Conservation (phyloP, 2,329 filamentous ascomycete genomes). For the Fusarium robinianum region DNA sequence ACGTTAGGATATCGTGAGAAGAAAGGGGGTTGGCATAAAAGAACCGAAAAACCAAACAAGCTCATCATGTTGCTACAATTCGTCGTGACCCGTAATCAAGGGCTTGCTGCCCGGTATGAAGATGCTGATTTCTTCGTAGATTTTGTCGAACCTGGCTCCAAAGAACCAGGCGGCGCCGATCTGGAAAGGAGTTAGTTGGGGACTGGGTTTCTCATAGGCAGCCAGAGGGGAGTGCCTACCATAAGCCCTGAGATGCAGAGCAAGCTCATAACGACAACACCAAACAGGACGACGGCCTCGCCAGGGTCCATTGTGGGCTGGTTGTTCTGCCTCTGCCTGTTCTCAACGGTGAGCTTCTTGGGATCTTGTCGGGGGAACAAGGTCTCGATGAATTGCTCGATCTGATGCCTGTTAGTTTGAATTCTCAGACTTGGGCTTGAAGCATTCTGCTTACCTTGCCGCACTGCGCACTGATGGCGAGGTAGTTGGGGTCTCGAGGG, state of each 20-base stretch:
- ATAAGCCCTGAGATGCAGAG: slow-evolving; percentile 73
- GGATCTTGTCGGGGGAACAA: slow-evolving; percentile 86
- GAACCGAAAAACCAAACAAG: slow-evolving; percentile 22
- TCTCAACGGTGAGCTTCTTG: slow-evolving; percentile 55
- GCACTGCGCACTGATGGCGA: slow-evolving; percentile 89
- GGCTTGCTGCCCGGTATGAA: slow-evolving; percentile 33
- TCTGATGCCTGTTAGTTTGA: slow-evolving; percentile 53
- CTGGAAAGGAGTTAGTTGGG: slow-evolving; percentile 50
- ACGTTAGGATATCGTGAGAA: slow-evolving; percentile 40
- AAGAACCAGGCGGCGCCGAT: slow-evolving; percentile 76
- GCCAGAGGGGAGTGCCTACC: slow-evolving; percentile 57
- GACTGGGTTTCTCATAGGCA: background rate
- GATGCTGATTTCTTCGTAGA: slow-evolving; percentile 36
- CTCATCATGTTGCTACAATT: slow-evolving; percentile 39
- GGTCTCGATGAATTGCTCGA: slow-evolving; percentile 93
- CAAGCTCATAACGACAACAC: slow-evolving; percentile 70
- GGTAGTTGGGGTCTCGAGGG: slow-evolving; percentile 87
- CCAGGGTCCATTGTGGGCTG: slow-evolving; percentile 56
- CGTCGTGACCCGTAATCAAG: slow-evolving; percentile 40
- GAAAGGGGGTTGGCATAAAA: slow-evolving; percentile 24
- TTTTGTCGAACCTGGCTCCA: slow-evolving; percentile 77
- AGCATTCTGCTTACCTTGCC: slow-evolving; percentile 64
- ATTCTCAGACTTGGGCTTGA: accelerated
- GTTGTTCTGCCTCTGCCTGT: slow-evolving; percentile 45
- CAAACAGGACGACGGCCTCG: slow-evolving; percentile 68